Evolutionary conservation across 306 rosid genomes (phyloP).

Genomic region (Rosa lucieae): DNA sequence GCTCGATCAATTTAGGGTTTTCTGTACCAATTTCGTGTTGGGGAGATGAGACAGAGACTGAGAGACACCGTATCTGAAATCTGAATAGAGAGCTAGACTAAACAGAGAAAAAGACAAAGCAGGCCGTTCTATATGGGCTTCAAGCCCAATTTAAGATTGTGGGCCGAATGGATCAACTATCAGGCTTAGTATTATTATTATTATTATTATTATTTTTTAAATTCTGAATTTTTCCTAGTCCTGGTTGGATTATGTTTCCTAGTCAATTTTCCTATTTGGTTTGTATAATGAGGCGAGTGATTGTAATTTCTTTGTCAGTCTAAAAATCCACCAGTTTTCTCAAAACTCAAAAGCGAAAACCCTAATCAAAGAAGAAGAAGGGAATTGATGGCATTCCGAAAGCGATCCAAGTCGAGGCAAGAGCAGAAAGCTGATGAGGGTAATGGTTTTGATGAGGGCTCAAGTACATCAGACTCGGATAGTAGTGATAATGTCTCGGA

Average conservation of each 20-base stretch:
- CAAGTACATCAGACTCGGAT: not conserved
- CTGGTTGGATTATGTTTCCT: not conserved
- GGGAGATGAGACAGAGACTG: not conserved
- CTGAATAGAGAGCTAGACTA: not conserved
- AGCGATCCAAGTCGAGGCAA: not conserved
- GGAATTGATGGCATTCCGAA: not conserved
- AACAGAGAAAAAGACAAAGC: not conserved
- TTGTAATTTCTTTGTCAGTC: not conserved
- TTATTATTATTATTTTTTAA: too few relatives aligned
- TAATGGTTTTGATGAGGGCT: not conserved
- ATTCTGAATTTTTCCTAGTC: not conserved
- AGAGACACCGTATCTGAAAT: slow-evolving; percentile 1
- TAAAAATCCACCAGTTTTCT: too few relatives aligned
- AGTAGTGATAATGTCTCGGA: not conserved
- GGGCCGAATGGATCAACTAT: not conserved
- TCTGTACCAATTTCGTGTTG: not conserved
- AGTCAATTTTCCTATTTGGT: not conserved
- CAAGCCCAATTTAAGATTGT: not conserved
- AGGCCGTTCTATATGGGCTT: not conserved
- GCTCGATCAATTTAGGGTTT: slow-evolving; percentile 17
- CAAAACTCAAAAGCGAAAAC: not conserved
- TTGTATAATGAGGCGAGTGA: not conserved
- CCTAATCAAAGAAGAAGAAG: not conserved
- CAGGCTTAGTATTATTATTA: too few relatives aligned
- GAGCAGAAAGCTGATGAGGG: not conserved